Evolutionary conservation across 352 stramenopile species (phyloP), one percentile per base, ranked within the genome.

Genomic region (Globisporangium perplexum): DNA sequence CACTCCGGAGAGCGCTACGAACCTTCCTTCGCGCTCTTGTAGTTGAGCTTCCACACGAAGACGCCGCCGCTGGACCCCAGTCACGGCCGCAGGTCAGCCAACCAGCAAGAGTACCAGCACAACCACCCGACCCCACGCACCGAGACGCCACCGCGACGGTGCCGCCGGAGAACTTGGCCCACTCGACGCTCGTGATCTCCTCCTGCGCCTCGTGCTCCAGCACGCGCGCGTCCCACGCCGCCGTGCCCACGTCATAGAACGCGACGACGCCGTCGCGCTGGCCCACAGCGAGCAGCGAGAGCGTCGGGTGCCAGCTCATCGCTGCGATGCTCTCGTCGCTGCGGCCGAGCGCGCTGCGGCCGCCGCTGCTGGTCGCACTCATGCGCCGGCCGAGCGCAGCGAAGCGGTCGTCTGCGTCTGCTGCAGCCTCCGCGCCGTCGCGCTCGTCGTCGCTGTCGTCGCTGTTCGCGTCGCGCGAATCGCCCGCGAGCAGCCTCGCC

Each of bases 251-350:
- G 49, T 90, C 60, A 36, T 89, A 92, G 38, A 90, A 64, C 58
- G 79, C 47, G 35, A 92, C 79, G 24, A 87, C 66, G 48, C 77
- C 75, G 33, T 90, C 79, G 35, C 69, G 58, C 59, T 89, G 82
- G 7, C 75, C 82, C 33, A 92, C 76, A 0, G 82, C 82, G n/a
- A 92, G 65, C 30, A 89, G 35, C 42, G 68, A 71, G 17, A 71
- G 53, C 48, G 58, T 70, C 22, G 75, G 68, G 48, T 92, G 77
- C 78, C 78, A 92, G 41, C 66, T 75, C 15, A 88, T 60, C 12
- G 77, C 59, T 20, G 72, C 63, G 15, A 92, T 77, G 53, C 56
- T 84, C 51, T 88, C 73, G 15, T 64, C 59, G 6, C 52, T 15
- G 33, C 51, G 39, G 51, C 20, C n/a, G 17, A 44, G 24, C 15